These are phyloP conservation scores for Macrolepiota fuliginosa DNA, from an alignment of 768 basidiomycete genomes.

Conservation along the genomic window DNA sequence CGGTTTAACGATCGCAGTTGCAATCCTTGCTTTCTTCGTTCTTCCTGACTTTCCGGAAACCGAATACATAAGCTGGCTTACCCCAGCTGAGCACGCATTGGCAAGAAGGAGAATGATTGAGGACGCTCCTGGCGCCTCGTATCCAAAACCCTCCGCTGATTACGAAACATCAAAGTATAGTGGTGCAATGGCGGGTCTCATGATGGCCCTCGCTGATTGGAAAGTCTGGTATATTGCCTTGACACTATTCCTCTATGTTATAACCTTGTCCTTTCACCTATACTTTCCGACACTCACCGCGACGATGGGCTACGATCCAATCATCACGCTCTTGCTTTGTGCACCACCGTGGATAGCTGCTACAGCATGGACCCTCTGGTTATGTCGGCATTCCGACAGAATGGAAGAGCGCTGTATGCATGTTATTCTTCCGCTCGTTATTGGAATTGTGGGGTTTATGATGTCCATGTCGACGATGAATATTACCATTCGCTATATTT, in stretches of 20 bases:
- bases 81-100: slow-evolving; percentile 51
- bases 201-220: slow-evolving; percentile 62
- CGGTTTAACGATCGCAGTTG: slow-evolving; percentile 46
- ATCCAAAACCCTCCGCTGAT: neutral
- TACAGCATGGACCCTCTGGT: slow-evolving; percentile 49
- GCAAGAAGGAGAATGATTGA: slow-evolving; percentile 62
- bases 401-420: slow-evolving; percentile 72
- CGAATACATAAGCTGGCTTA: slow-evolving; percentile 47
- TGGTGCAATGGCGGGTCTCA: slow-evolving; percentile 36
- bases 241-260: slow-evolving; percentile 36
- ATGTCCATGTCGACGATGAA: slow-evolving; percentile 66
- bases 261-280: slow-evolving; percentile 67
- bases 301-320: slow-evolving; percentile 66
- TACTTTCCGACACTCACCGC: slow-evolving; percentile 71
- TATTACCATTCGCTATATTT: slow-evolving; percentile 58
- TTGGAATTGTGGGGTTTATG: slow-evolving; percentile 69
- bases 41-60: slow-evolving; percentile 75
- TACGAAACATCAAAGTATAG: slow-evolving; percentile 19
- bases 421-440: slow-evolving; percentile 45
- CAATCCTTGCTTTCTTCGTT: slow-evolving; percentile 55
- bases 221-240: slow-evolving; percentile 65
- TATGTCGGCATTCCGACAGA: slow-evolving; percentile 70
- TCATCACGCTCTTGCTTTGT: slow-evolving; percentile 58
- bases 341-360: slow-evolving; percentile 65
- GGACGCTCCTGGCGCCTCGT: slow-evolving; percentile 30